Evolutionary conservation across 2,329 filamentous ascomycete species (phyloP), one percentile per base, ranked within the genome.

Genomic region (Rutstroemia sydowiana): DNA sequence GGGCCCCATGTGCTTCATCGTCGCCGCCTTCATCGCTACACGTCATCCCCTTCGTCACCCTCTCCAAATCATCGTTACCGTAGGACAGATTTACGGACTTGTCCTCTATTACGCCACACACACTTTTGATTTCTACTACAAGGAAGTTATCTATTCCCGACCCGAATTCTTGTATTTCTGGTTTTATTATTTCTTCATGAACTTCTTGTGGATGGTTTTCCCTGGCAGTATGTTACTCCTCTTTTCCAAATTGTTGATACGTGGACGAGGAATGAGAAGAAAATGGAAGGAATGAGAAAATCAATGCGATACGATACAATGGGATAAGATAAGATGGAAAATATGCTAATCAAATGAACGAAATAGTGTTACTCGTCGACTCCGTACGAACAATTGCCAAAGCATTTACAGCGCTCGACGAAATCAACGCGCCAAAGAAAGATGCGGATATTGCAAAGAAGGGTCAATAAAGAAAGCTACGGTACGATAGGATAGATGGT

Each of bases 111-210:
- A 81, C 64, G 69, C 76, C 1, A 85, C 81, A 14, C 78, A 75
- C 64, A 71, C 73, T 57, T 70, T 72, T 51, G 77, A 80, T 57
- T 65, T 71, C 54, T 70, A 68, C 41, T 68, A 74, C 56, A 69
- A 67, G 21, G 75, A 74, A 3, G 63, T 73, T 13, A 70, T 70
- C 20, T 78, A 81, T 61, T 78, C 74, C 56, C 71, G 81, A 42
- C 81, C 81, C 5, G 81, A 84, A 65, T 68, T 71, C 30, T 59
- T 79, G 21, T 85, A 85, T 61, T 82, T 77, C 60, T 84, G 79
- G 80, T 68, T 77, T 20, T 85, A 84, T 60, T 84, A 80, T 56
- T 71, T 79, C 23, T 78, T 76, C 8, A 75, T 82, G 63, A 85
- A 85, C 61, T 65, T 75, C 32, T 79, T 81, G 1, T 85, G 81